Percentiles rank a stretch among this genome's conserved stretches.
These are phyloP conservation scores for Begonia masoniana DNA, from an alignment of 306 rosid genomes.

Conservation along the genomic window DNA sequence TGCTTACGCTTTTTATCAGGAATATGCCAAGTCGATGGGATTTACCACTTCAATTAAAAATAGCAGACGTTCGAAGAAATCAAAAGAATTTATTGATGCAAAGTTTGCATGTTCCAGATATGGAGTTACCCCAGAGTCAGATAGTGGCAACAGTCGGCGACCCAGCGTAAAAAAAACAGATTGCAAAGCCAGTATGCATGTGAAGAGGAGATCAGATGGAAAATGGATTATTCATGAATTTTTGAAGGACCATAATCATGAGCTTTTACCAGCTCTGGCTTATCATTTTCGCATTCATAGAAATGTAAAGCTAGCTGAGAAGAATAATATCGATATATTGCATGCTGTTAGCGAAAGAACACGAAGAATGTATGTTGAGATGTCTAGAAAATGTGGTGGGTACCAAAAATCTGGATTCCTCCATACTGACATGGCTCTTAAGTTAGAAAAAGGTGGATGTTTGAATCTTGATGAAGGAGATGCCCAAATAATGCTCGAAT, in stretches of 20 bases:
- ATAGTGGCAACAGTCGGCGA: constrained; percentile 69
- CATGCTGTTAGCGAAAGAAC: constrained; percentile 93
- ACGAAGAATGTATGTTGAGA: constrained; percentile 83
- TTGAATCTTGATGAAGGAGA: constrained; percentile 87
- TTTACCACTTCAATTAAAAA: constrained; percentile 89
- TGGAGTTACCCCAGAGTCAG: constrained; percentile 85
- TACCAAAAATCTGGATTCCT: constrained; percentile 28
- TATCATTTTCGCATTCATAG: constrained; percentile 91
- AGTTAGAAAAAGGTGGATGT: constrained; percentile 50
- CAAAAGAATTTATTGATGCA: constrained; percentile 89
- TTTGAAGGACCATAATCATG: constrained; percentile 90
- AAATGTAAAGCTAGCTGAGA: constrained; percentile 85
- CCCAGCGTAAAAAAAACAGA: constrained; percentile 91
- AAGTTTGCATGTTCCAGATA: constrained; percentile 91
- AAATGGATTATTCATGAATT: constrained; percentile 90
- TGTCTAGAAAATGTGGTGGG: constrained; percentile 72
- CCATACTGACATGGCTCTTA: constrained; percentile 23
- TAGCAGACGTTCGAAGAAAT: constrained; percentile 92
- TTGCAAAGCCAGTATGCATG: constrained; percentile 98
- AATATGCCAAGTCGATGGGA: constrained; percentile 95
- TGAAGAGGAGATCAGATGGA: constrained; percentile 76
- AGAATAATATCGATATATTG: constrained; percentile 84
- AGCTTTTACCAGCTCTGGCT: constrained; percentile 85
- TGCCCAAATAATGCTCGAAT: constrained; percentile 72
- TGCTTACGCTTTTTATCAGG: constrained; percentile 75